phyloP scores from a whole-genome alignment of 495 filamentous ascomycete genomes.

The Aspergillus biplanus region DNA sequence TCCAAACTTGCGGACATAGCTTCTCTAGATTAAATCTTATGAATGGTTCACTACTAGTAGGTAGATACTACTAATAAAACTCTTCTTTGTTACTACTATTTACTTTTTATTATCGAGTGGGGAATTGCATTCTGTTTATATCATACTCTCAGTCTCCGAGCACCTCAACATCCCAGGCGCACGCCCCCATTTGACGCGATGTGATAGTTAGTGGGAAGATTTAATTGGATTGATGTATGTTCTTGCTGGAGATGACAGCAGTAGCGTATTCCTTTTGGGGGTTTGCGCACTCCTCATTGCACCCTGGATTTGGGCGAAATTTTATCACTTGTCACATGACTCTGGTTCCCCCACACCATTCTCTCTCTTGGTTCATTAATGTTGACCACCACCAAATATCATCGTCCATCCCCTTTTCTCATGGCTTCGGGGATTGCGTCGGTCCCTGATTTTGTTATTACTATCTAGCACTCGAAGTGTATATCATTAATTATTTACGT shows the following conservation, averaged over 20 bases:
- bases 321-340: conserved; percentile 40
- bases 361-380: conserved; percentile 7
- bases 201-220: background rate
- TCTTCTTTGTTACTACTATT: background rate
- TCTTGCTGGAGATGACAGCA: background rate
- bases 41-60: background rate
- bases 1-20: too few relatives aligned
- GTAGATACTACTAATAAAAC: background rate
- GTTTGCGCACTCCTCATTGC: conserved; percentile 12
- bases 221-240: background rate
- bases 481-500: conserved; percentile 33
- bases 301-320: conserved; percentile 21
- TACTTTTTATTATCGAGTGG: background rate
- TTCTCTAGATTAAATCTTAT: background rate
- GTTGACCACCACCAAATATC: conserved; percentile 7
- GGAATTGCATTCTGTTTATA: too few relatives aligned
- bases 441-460: conserved; percentile 1
- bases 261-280: conserved; percentile 28
- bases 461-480: conserved; percentile 8
- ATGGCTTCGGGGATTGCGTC: conserved; percentile 19
- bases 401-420: conserved; percentile 16
- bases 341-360: conserved; percentile 35
- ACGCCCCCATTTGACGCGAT: background rate
- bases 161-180: background rate
- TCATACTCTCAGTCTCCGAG: too few relatives aligned